Percentiles rank a stretch among this genome's conserved stretches.
phyloP scores from a whole-genome alignment of 768 basidiomycete species.

The Paxillus rubicundulus region DNA sequence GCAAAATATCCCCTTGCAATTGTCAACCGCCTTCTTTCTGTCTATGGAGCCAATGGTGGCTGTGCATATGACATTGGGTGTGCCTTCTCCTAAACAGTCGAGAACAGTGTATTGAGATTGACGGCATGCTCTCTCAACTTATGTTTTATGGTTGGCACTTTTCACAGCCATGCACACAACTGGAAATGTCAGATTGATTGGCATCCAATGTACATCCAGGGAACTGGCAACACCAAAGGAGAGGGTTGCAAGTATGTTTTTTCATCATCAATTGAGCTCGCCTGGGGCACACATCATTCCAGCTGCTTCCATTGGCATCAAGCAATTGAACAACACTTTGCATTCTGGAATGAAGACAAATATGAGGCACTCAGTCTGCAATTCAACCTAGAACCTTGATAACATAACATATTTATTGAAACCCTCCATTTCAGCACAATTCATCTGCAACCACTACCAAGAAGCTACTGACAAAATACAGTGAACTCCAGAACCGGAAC shows the following conservation, averaged over 20 bases:
- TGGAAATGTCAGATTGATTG: constrained; percentile 5
- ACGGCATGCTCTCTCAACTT: background rate
- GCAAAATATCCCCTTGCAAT: constrained; percentile 9
- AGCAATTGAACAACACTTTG: constrained; percentile 10
- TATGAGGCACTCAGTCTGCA: constrained; percentile 4
- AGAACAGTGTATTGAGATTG: background rate
- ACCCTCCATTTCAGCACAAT: too few relatives aligned
- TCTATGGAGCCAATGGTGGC: background rate
- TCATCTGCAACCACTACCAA: too few relatives aligned
- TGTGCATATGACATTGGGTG: background rate
- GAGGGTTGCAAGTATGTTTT: constrained; percentile 12
- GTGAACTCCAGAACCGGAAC: too few relatives aligned
- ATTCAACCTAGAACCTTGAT: too few relatives aligned
- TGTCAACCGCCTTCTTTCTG: background rate
- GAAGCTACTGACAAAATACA: too few relatives aligned
- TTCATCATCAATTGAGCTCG: constrained; percentile 5
- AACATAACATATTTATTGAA: too few relatives aligned
- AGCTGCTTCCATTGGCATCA: constrained; percentile 7
- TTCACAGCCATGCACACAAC: constrained; percentile 4
- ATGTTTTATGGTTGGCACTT: background rate
- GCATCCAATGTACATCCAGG: constrained; percentile 1
- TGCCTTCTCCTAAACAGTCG: background rate
- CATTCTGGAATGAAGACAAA: constrained; percentile 6
- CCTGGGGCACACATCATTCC: constrained; percentile 1
- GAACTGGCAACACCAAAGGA: background rate